These are phyloP conservation scores for Annulohypoxylon maeteangense DNA, from an alignment of 495 filamentous ascomycete species.

Conservation along the genomic window DNA sequence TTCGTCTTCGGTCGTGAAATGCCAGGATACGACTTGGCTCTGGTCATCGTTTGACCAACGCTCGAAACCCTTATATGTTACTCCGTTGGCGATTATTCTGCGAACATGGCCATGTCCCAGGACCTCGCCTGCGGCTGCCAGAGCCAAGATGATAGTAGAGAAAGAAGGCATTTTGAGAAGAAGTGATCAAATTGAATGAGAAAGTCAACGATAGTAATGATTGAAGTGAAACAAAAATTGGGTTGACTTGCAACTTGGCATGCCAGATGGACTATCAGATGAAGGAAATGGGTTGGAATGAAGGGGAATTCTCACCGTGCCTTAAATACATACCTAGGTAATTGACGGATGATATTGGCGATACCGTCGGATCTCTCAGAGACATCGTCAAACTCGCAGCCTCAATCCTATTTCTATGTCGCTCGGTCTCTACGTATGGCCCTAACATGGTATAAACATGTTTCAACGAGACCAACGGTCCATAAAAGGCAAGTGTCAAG, in stretches of 20 bases:
- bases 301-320: background rate
- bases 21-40: slow-evolving; percentile 60
- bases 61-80: slow-evolving; percentile 53
- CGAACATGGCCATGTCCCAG: slow-evolving; percentile 66
- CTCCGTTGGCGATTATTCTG: slow-evolving; percentile 62
- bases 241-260: background rate
- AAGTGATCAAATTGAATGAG: background rate
- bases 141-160: slow-evolving; percentile 46
- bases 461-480: slow-evolving; percentile 16
- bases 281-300: background rate
- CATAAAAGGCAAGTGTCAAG: slow-evolving; percentile 7
- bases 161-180: slow-evolving; percentile 30
- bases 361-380: background rate
- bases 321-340: background rate
- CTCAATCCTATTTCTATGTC: background rate
- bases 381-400: background rate
- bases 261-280: background rate
- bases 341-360: background rate
- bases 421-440: background rate
- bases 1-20: slow-evolving; percentile 59
- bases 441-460: slow-evolving; percentile 17
- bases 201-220: background rate
- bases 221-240: background rate
- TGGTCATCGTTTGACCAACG: slow-evolving; percentile 49
- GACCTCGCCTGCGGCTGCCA: slow-evolving; percentile 58